phyloP scores from a whole-genome alignment of 2,329 filamentous ascomycete genomes.

The Fusarium sp. region DNA sequence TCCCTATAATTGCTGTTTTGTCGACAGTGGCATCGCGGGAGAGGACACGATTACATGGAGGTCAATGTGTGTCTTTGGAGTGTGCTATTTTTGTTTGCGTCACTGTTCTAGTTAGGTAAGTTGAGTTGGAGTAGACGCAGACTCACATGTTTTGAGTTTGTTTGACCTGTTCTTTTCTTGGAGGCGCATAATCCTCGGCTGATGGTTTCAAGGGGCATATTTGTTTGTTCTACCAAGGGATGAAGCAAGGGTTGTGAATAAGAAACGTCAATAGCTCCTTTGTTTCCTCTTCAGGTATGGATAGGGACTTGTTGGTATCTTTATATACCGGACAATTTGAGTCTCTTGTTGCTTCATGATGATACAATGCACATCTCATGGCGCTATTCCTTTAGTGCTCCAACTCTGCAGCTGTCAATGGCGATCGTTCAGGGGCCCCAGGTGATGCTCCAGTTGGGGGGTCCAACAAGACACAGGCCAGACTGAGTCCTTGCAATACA shows the following conservation, averaged over 20 bases:
- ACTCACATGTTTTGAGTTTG: slow-evolving; percentile 37
- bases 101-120: slow-evolving; percentile 24
- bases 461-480: neutral
- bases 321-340: neutral
- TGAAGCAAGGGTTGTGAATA: neutral
- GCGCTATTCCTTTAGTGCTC: slow-evolving; percentile 32
- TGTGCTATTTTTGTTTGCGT: slow-evolving; percentile 38
- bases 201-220: slow-evolving; percentile 26
- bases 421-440: slow-evolving; percentile 33
- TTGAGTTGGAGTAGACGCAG: neutral
- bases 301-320: neutral
- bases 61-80: slow-evolving; percentile 6
- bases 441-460: neutral
- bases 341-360: neutral
- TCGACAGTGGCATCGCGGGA: slow-evolving; percentile 38
- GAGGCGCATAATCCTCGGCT: slow-evolving; percentile 43
- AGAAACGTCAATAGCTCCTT: neutral
- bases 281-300: neutral
- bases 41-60: slow-evolving; percentile 39
- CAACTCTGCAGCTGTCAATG: slow-evolving; percentile 32
- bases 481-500: neutral
- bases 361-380: neutral
- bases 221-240: slow-evolving; percentile 9
- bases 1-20: slow-evolving; percentile 33
- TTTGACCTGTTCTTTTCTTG: slow-evolving; percentile 13